These are phyloP conservation scores for Taiozyma sp. DNA, from an alignment of 1,139 yeast genomes.

Conservation along the genomic window DNA sequence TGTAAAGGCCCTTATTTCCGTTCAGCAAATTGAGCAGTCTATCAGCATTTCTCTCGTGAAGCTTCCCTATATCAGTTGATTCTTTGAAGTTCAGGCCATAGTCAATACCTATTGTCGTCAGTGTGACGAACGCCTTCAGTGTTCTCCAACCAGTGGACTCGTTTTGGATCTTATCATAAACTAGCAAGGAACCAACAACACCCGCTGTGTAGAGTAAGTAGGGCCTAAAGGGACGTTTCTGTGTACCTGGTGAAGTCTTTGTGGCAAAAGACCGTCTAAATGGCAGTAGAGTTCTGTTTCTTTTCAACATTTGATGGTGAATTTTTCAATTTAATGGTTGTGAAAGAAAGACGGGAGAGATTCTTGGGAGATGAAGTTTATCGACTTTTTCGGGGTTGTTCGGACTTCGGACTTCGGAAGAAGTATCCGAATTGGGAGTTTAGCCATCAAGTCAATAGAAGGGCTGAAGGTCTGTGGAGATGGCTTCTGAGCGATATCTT, in stretches of 20 bases:
- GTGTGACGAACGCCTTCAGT: constrained; percentile 41
- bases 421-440: no score
- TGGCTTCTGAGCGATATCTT: no score
- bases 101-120: constrained; percentile 52
- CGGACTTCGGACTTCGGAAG: no score
- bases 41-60: constrained; percentile 61
- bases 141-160: constrained; percentile 52
- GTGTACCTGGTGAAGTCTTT: neutral
- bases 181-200: neutral
- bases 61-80: constrained; percentile 39
- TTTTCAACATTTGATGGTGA: no score
- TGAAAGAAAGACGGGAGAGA: no score
- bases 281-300: no score
- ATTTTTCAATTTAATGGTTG: no score
- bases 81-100: constrained; percentile 47
- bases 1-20: constrained; percentile 66
- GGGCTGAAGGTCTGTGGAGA: no score
- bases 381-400: no score
- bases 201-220: neutral
- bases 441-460: no score
- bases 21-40: constrained; percentile 47
- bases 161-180: constrained; percentile 36
- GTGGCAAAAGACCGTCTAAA: neutral
- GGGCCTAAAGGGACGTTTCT: neutral
- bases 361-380: no score